Evolutionary conservation across 306 rosid species (phyloP).

Genomic region (Sindora glabra): DNA sequence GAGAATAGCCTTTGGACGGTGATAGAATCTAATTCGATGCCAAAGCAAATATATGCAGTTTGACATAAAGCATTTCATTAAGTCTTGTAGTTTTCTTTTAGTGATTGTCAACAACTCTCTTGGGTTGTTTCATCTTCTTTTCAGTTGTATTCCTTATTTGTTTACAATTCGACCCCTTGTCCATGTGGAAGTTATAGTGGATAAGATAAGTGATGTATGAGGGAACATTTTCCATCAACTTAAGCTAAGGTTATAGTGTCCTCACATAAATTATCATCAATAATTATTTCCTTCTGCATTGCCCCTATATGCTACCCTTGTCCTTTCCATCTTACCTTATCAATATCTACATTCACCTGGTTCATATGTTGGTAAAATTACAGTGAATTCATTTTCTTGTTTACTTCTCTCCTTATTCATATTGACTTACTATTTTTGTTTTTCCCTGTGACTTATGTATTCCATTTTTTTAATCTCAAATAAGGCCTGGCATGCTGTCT

Average conservation of each 20-base stretch:
- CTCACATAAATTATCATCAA: background rate
- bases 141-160: background rate
- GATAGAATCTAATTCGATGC: background rate
- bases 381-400: slow-evolving; percentile 33
- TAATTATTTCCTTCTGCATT: slow-evolving; percentile 4
- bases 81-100: background rate
- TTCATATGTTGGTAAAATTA: slow-evolving; percentile 8
- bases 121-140: background rate
- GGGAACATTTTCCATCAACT: background rate
- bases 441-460: too few relatives aligned
- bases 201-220: background rate
- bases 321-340: background rate
- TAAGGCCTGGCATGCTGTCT: too few relatives aligned
- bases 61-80: too few relatives aligned
- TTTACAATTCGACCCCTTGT: background rate
- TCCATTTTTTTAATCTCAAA: too few relatives aligned
- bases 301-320: background rate
- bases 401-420: too few relatives aligned
- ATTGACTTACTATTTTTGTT: too few relatives aligned
- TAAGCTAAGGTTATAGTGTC: background rate
- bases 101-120: background rate
- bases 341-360: background rate
- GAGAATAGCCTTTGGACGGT: background rate
- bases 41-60: background rate
- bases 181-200: background rate